phyloP scores from a whole-genome alignment of 1,139 yeast species.

The Suhomyces guaymorum region DNA sequence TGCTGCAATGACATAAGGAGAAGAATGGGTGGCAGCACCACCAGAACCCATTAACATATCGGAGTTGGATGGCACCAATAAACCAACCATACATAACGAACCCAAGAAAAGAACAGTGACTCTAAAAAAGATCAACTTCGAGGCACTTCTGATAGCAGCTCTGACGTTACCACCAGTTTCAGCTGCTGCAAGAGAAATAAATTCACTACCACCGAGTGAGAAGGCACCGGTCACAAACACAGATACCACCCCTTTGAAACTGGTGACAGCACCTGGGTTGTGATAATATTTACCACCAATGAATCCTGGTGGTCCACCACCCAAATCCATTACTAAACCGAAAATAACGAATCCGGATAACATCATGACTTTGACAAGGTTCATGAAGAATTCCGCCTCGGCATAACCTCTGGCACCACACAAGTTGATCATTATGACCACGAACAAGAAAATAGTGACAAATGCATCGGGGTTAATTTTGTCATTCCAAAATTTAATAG shows the following conservation, averaged over 20 bases:
- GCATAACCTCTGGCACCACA: slow-evolving; percentile 34
- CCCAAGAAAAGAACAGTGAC: slow-evolving; percentile 27
- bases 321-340: slow-evolving; percentile 32
- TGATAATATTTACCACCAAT: slow-evolving; percentile 36
- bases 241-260: slow-evolving; percentile 42
- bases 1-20: slow-evolving; percentile 30
- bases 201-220: slow-evolving; percentile 37
- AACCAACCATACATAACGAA: slow-evolving; percentile 25
- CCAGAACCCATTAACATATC: slow-evolving; percentile 23
- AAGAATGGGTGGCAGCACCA: slow-evolving; percentile 22
- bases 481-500: slow-evolving; percentile 36
- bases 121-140: slow-evolving; percentile 25
- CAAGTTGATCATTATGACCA: slow-evolving; percentile 26
- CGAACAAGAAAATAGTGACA: slow-evolving; percentile 30
- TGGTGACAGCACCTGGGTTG: slow-evolving; percentile 31
- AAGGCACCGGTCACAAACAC: slow-evolving; percentile 44
- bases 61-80: slow-evolving; percentile 24
- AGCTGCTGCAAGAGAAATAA: slow-evolving; percentile 26
- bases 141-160: slow-evolving; percentile 24
- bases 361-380: slow-evolving; percentile 22
- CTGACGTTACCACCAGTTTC: slow-evolving; percentile 26
- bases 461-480: slow-evolving; percentile 30
- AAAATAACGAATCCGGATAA: slow-evolving; percentile 30
- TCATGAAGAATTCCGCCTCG: slow-evolving; percentile 34
- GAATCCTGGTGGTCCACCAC: slow-evolving; percentile 26